Evolutionary conservation across 2,329 filamentous ascomycete genomes (phyloP).

Genomic region (Colletotrichum sp.): DNA sequence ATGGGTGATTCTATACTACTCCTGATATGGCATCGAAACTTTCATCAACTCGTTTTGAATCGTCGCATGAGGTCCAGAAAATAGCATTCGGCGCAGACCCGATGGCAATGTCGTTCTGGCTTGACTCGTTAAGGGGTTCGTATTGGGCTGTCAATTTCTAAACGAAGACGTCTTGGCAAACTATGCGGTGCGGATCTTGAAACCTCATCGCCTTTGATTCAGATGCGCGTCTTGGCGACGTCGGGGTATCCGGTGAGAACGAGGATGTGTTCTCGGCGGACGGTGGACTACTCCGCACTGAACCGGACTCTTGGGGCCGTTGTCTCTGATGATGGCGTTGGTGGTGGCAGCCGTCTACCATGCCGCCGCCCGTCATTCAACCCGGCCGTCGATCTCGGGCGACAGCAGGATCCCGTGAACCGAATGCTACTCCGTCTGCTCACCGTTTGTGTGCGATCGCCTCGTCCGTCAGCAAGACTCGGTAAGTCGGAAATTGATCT

Average conservation of each 20-base stretch:
- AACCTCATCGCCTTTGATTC: constrained; percentile 4
- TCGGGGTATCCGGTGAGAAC: neutral
- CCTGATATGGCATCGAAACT: neutral
- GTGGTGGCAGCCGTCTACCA: neutral
- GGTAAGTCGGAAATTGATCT: neutral
- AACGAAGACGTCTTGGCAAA: neutral
- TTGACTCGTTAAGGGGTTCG: constrained; percentile 5
- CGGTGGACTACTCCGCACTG: neutral
- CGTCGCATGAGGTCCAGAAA: neutral
- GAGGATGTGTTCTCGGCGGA: neutral
- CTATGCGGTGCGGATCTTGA: constrained; percentile 7
- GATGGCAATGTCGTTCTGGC: neutral
- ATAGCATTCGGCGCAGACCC: neutral
- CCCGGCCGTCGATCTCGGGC: neutral
- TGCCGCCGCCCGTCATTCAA: neutral
- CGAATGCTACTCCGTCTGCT: neutral
- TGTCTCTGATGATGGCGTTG: neutral
- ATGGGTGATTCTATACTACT: neutral
- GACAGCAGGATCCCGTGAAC: neutral
- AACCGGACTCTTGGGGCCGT: neutral
- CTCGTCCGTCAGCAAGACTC: neutral
- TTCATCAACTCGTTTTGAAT: neutral
- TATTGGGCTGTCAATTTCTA: neutral
- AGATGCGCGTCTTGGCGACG: neutral
- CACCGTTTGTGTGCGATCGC: neutral